Percentiles rank a stretch among this genome's conserved stretches.
Conservation (phyloP, 345 rosid genomes). For the Aquilaria malaccensis region DNA sequence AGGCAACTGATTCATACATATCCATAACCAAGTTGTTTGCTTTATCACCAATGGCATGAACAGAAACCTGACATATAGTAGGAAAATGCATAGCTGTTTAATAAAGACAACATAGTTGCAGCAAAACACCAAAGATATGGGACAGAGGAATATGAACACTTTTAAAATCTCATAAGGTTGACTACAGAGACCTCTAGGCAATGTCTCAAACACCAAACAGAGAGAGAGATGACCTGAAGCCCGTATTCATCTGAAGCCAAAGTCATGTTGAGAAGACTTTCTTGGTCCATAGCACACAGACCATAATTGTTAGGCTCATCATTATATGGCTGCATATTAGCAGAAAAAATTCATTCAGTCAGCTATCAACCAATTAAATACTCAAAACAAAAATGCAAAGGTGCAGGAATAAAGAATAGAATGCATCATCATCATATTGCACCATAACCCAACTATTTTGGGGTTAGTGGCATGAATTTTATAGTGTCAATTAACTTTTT, state of each 20-base stretch:
- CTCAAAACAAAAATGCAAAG: too few relatives aligned
- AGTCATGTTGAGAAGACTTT: constrained; percentile 61
- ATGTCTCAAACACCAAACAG: not conserved
- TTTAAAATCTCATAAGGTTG: too few relatives aligned
- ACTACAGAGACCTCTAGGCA: too few relatives aligned
- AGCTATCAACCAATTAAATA: too few relatives aligned
- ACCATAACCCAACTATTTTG: too few relatives aligned
- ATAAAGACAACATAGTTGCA: too few relatives aligned
- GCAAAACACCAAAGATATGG: too few relatives aligned
- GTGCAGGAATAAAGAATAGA: too few relatives aligned
- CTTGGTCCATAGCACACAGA: constrained; percentile 48
- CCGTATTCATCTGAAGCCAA: constrained; percentile 62
- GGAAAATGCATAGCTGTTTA: constrained; percentile 4
- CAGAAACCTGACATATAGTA: constrained; percentile 53
- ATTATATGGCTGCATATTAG: constrained; percentile 48
- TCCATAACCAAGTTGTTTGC: constrained; percentile 76
- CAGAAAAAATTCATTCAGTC: constrained; percentile 1
- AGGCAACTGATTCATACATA: constrained; percentile 48
- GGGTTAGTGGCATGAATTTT: too few relatives aligned
- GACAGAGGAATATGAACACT: too few relatives aligned
- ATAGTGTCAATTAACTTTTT: too few relatives aligned
- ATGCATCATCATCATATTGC: too few relatives aligned
- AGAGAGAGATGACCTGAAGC: constrained; percentile 52
- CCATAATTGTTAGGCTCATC: constrained; percentile 70
- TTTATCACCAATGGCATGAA: constrained; percentile 93